Percentiles rank a stretch among this genome's conserved stretches.
These are phyloP conservation scores for Fonsecaea erecta DNA, from an alignment of 2,329 filamentous ascomycete species.

Conservation along the genomic window DNA sequence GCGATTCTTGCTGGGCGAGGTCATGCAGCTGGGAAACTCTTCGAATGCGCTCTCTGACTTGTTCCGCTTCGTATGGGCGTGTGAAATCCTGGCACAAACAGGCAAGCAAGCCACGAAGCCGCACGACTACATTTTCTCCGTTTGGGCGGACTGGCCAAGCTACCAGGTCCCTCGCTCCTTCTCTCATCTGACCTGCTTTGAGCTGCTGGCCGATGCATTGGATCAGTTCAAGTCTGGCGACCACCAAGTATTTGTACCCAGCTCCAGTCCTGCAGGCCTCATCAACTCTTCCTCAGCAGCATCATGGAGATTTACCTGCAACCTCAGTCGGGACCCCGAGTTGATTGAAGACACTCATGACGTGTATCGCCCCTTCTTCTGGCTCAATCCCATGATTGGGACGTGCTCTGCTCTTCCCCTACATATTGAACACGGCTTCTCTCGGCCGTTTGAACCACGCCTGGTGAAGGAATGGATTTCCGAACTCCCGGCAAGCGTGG, in stretches of 20 bases:
- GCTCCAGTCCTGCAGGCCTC: background rate
- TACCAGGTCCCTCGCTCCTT: background rate
- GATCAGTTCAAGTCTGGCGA: constrained; percentile 1
- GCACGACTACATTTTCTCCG: background rate
- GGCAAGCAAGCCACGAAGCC: background rate
- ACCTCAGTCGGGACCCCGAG: background rate
- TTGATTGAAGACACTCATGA: background rate
- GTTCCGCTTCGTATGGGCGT: background rate
- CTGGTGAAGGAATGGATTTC: background rate
- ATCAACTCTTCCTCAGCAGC: background rate
- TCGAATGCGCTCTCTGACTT: background rate
- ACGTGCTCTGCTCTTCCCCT: background rate
- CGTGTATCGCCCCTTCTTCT: background rate
- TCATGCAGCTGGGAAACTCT: background rate
- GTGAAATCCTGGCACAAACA: background rate
- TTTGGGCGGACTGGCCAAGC: background rate
- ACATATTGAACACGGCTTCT: background rate
- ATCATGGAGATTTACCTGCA: background rate
- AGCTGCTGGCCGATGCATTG: background rate
- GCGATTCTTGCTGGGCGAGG: background rate
- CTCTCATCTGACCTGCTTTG: background rate
- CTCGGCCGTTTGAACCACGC: background rate
- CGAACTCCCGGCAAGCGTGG: background rate
- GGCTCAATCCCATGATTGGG: background rate
- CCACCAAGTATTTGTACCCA: background rate